phyloP scores from a whole-genome alignment of 768 basidiomycete genomes.

The Phanerochaete sordida region DNA sequence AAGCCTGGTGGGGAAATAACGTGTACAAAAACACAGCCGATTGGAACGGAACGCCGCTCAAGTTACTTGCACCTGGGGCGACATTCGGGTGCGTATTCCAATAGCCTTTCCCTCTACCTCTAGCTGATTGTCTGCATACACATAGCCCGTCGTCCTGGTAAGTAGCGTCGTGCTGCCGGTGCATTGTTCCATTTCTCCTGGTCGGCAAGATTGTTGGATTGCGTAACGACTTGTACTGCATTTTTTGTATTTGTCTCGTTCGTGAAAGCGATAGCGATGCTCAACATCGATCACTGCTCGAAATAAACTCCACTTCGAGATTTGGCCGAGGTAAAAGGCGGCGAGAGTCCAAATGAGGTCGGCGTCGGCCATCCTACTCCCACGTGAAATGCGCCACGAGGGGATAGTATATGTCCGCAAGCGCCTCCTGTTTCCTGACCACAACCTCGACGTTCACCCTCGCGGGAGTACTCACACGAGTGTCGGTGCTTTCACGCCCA shows the following conservation, averaged over 20 bases:
- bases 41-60: constrained; percentile 21
- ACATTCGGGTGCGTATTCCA: constrained; percentile 26
- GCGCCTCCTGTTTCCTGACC: neutral
- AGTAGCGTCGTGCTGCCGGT: no score
- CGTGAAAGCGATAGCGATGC: no score
- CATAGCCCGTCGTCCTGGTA: no score
- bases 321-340: neutral
- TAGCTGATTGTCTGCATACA: no score
- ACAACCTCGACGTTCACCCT: neutral
- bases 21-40: constrained; percentile 31
- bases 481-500: neutral
- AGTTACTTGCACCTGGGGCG: constrained; percentile 17
- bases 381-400: neutral
- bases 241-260: no score
- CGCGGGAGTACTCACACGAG: neutral
- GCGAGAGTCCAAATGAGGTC: neutral
- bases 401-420: neutral
- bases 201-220: no score
- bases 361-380: neutral
- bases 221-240: no score
- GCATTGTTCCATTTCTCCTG: no score
- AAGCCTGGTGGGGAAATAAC: constrained; percentile 36
- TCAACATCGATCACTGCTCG: no score
- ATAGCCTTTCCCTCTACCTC: no score
- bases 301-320: no score